Evolutionary conservation across 1,284 basidiomycete species (phyloP), one percentile per base, ranked within the genome.

Genomic region (Fomitopsis schrenkii): DNA sequence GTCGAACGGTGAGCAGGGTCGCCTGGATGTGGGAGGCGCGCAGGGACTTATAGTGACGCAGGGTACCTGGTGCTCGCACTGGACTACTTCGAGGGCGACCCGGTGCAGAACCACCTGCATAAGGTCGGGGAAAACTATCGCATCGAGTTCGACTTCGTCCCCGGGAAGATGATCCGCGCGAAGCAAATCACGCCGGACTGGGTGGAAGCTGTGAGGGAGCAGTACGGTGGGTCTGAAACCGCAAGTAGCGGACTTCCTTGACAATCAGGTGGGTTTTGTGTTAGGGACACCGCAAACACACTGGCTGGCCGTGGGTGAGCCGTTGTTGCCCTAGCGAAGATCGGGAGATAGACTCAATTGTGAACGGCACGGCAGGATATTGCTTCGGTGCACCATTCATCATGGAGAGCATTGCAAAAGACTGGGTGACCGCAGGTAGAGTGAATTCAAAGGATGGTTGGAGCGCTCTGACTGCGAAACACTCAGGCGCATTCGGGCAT

Each of bases 51-150:
- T 19, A 38, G 36, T 17, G 30, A 6, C 10, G 5, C 58, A 85
- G 84, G 84, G 0, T 85, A 79, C 68, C 72, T 74, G 52, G 83
- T 86, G 1, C 70, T 84, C 9, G 83, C 82, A 1, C 70, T 80
- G 41, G 84, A 86, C 63, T 86, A 84, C 67, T 83, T 86, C 69
- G 77, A 84, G 62, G 84, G 84, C 6, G 82, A 85, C 61, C 72
- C 77, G 8, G 61, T 84, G 48, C 63, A 67, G 2, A 58, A 73
- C 19, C 68, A 77, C n/a, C 71, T 76, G 15, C 71, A 72, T 40
- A 73, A 79, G 55, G 71, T 75, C 8, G 76, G 66, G 26, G 84
- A 81, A 56, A 74, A 80, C 63, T 70, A 75, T 19, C 44, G 63
- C 30, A 56, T 59, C 30, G 3, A 69, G 72, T 1, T 42, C 46